These are phyloP conservation scores for Silene latifolia DNA, from an alignment of 148 eudicot species.

Conservation along the genomic window DNA sequence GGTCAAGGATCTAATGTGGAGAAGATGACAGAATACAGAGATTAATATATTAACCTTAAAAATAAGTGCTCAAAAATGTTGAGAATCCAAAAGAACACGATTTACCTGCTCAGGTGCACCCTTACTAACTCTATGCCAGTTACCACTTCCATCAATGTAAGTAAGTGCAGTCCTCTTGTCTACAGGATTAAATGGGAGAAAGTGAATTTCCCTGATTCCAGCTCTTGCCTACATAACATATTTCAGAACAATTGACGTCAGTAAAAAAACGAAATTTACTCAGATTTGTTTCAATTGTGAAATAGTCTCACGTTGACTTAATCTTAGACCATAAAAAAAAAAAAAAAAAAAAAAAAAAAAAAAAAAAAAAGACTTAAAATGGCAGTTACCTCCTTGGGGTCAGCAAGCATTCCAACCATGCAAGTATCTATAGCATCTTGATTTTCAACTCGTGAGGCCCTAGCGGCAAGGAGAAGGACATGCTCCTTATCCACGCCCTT, in stretches of 20 bases:
- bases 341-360: too few species aligned
- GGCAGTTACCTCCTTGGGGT: slow-evolving; percentile 80
- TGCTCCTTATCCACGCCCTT: slow-evolving; percentile 86
- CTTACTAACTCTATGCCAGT: slow-evolving; percentile 43
- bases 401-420: slow-evolving; percentile 94
- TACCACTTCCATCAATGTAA: slow-evolving; percentile 33
- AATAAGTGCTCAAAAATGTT: background rate
- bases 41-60: slow-evolving; percentile 3
- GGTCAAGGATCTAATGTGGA: slow-evolving; percentile 61
- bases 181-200: slow-evolving; percentile 42
- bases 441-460: slow-evolving; percentile 90
- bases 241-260: slow-evolving; percentile 9
- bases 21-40: background rate
- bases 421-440: slow-evolving; percentile 97
- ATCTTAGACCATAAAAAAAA: background rate
- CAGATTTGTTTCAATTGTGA: background rate
- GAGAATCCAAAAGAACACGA: background rate
- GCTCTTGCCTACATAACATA: slow-evolving; percentile 36
- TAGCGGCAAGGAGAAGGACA: slow-evolving; percentile 76
- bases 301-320: background rate
- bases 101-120: slow-evolving; percentile 49
- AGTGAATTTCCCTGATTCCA: slow-evolving; percentile 40
- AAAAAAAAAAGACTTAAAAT: background rate
- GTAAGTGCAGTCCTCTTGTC: slow-evolving; percentile 39
- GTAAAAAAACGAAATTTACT: slow-evolving; percentile 3